Evolutionary conservation across 2,329 filamentous ascomycete species (phyloP).

Genomic region (Karstenula rhodostoma): DNA sequence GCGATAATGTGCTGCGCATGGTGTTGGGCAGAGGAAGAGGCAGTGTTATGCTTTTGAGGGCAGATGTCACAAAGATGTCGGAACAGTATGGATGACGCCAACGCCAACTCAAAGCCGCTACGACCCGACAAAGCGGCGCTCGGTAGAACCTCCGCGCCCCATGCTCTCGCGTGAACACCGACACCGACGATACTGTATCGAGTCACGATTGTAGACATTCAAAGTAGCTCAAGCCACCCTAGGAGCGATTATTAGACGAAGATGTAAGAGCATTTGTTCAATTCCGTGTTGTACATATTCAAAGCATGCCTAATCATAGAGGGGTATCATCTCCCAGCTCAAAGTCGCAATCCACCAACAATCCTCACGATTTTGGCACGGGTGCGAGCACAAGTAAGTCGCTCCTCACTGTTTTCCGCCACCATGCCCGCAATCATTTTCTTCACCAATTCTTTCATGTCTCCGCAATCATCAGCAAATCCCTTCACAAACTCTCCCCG

Average conservation of each 20-base stretch:
- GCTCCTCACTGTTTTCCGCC: constrained; percentile 35
- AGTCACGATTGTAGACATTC: too few relatives aligned
- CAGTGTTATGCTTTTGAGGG: background rate
- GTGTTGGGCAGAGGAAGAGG: constrained; percentile 18
- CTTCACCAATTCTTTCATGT: constrained; percentile 29
- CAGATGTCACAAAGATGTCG: constrained; percentile 1
- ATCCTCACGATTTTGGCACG: constrained; percentile 32
- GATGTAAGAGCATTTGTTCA: background rate
- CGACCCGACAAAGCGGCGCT: constrained; percentile 11
- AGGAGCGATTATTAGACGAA: background rate
- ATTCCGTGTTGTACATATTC: background rate
- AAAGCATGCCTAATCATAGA: background rate
- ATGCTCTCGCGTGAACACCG: background rate
- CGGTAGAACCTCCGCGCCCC: constrained; percentile 8
- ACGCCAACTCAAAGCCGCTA: constrained; percentile 6
- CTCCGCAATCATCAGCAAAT: constrained; percentile 33
- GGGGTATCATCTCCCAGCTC: constrained; percentile 8
- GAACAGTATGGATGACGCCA: constrained; percentile 10
- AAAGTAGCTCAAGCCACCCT: too few relatives aligned
- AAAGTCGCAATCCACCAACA: constrained; percentile 24
- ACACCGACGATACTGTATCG: background rate
- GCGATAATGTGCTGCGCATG: constrained; percentile 18
- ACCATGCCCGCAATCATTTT: constrained; percentile 44
- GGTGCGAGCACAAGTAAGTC: constrained; percentile 43
- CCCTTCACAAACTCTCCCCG: constrained; percentile 38